These are phyloP conservation scores for Potentilla sterilis DNA, from an alignment of 306 rosid genomes.

Conservation along the genomic window DNA sequence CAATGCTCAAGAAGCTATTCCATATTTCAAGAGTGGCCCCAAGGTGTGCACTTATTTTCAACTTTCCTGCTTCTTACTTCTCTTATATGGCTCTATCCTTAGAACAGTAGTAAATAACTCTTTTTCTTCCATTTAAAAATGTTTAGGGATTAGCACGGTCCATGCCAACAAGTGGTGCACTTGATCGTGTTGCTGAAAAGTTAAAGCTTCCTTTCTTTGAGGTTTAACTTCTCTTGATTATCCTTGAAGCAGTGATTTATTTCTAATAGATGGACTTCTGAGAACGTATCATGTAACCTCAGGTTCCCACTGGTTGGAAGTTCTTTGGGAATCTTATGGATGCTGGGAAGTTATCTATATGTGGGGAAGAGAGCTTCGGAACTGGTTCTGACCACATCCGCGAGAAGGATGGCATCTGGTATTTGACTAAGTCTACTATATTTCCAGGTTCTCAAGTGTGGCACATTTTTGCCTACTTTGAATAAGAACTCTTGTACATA, in stretches of 20 bases:
- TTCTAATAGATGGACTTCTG: slow-evolving; percentile 15
- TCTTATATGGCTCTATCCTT: neutral
- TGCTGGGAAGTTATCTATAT: slow-evolving; percentile 85
- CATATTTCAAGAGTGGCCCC: slow-evolving; percentile 68
- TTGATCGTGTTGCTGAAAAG: slow-evolving; percentile 87
- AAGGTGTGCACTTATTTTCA: slow-evolving; percentile 43
- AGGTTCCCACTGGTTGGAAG: slow-evolving; percentile 99
- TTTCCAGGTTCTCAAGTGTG: slow-evolving; percentile 6
- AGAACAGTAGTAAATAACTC: slow-evolving; percentile 15
- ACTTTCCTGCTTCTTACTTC: slow-evolving; percentile 8
- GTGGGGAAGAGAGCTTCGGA: slow-evolving; percentile 99
- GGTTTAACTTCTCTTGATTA: slow-evolving; percentile 40
- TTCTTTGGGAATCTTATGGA: slow-evolving; percentile 99
- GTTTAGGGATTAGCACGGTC: slow-evolving; percentile 90
- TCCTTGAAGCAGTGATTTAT: slow-evolving; percentile 23
- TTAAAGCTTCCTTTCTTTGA: slow-evolving; percentile 86
- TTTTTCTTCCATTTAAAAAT: slow-evolving; percentile 22
- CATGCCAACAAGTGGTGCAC: slow-evolving; percentile 98
- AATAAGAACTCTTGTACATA: neutral
- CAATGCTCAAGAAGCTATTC: slow-evolving; percentile 85
- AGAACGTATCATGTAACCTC: slow-evolving; percentile 33
- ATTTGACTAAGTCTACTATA: slow-evolving; percentile 30
- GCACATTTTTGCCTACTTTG: neutral
- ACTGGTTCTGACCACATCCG: slow-evolving; percentile 99
- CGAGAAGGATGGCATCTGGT: slow-evolving; percentile 99